Percentiles rank a stretch among this genome's conserved stretches.
These are phyloP conservation scores for Fusarium redolens DNA, from an alignment of 2,329 filamentous ascomycete species.

Conservation along the genomic window DNA sequence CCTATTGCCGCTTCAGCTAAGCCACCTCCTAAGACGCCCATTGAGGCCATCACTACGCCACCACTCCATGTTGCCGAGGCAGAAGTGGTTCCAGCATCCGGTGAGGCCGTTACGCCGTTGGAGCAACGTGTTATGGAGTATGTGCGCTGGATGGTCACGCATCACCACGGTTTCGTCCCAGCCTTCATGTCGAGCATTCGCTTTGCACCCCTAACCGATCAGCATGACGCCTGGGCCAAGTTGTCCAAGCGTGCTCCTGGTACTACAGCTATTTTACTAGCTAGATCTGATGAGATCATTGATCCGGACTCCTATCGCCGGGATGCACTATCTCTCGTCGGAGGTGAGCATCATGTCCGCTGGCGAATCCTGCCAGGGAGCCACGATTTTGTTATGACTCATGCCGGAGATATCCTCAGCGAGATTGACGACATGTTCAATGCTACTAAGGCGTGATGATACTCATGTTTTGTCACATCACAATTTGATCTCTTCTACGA, in stretches of 20 bases:
- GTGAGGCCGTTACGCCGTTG: constrained; percentile 51
- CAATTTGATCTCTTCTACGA: neutral
- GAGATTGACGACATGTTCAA: constrained; percentile 62
- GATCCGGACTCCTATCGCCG: constrained; percentile 60
- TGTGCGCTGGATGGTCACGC: constrained; percentile 67
- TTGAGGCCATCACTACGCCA: constrained; percentile 22
- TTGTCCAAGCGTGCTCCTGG: constrained; percentile 57
- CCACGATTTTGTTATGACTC: constrained; percentile 74
- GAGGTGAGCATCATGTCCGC: constrained; percentile 60
- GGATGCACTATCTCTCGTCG: constrained; percentile 63
- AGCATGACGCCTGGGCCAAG: constrained; percentile 62
- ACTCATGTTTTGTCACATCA: neutral
- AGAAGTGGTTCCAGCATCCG: constrained; percentile 51
- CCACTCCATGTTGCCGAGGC: constrained; percentile 55
- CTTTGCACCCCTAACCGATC: constrained; percentile 64
- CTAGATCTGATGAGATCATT: constrained; percentile 63
- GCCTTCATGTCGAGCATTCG: constrained; percentile 70
- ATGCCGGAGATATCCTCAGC: constrained; percentile 56
- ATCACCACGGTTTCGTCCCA: constrained; percentile 68
- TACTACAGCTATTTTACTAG: constrained; percentile 65
- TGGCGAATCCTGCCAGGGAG: constrained; percentile 65
- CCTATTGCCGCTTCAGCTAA: constrained; percentile 58
- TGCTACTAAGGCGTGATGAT: constrained; percentile 43
- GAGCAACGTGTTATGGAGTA: constrained; percentile 61
- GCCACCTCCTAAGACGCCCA: constrained; percentile 44